phyloP scores from a whole-genome alignment of 169 alveolate species.

The Eimeria mitis region DNA sequence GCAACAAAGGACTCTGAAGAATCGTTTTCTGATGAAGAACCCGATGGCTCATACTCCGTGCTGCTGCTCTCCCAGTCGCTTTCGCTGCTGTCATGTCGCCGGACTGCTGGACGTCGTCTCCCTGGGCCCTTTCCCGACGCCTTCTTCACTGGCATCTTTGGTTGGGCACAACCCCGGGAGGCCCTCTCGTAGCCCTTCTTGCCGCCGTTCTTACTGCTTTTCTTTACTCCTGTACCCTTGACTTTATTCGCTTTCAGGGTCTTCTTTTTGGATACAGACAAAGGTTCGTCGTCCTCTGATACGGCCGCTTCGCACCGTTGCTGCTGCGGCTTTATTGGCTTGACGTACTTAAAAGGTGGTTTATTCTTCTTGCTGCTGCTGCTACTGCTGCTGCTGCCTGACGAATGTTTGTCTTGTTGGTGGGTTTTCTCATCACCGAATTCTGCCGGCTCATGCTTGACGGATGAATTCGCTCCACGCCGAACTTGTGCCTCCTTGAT shows the following conservation, averaged over 20 bases:
- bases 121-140: background rate
- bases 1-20: constrained; percentile 56
- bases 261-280: constrained; percentile 6
- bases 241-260: background rate
- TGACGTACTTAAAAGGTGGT: constrained; percentile 43
- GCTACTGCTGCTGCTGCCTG: constrained; percentile 1
- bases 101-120: background rate
- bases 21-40: constrained; percentile 25
- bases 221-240: background rate
- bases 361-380: constrained; percentile 19
- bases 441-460: constrained; percentile 36
- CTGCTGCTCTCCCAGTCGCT: constrained; percentile 66
- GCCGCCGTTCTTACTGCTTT: background rate
- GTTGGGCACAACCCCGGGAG: background rate
- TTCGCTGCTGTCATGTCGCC: background rate
- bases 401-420: background rate
- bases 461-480: background rate
- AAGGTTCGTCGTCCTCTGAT: background rate
- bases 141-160: constrained; percentile 4
- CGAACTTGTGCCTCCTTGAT: background rate
- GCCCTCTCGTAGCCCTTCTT: background rate
- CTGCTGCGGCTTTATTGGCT: constrained; percentile 31
- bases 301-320: background rate
- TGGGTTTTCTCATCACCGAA: background rate
- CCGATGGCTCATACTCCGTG: constrained; percentile 55